Evolutionary conservation across 306 rosid species (phyloP).

Genomic region (Styphnolobium japonicum): DNA sequence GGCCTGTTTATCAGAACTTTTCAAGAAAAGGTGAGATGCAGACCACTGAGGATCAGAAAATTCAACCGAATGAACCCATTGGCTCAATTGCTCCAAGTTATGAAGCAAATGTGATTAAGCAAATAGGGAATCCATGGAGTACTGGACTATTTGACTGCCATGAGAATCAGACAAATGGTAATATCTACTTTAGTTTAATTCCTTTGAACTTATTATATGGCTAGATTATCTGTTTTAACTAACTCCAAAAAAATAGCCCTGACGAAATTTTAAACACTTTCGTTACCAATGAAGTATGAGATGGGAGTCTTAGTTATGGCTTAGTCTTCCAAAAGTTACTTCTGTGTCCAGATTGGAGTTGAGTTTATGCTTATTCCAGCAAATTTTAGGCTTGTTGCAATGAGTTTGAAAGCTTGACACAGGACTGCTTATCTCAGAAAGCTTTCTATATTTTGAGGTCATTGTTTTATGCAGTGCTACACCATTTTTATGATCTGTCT

Average conservation of each 20-base stretch:
- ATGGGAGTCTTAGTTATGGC: background rate
- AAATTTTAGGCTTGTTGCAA: background rate
- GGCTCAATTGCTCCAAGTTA: constrained; percentile 26
- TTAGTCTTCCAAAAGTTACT: background rate
- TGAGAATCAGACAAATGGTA: constrained; percentile 66
- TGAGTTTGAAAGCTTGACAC: background rate
- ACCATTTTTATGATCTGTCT: background rate
- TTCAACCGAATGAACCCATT: constrained; percentile 22
- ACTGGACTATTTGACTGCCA: constrained; percentile 66
- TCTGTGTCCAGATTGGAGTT: background rate
- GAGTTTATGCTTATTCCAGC: background rate
- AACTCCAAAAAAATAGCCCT: background rate
- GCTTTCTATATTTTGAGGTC: background rate
- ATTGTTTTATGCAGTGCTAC: background rate
- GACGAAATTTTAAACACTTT: background rate
- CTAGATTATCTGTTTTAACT: background rate
- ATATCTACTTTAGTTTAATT: background rate
- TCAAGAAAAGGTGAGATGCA: background rate
- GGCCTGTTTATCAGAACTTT: background rate
- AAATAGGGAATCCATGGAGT: constrained; percentile 54
- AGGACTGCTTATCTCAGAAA: too few relatives aligned
- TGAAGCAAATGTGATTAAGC: constrained; percentile 26
- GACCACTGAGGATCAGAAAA: constrained; percentile 16
- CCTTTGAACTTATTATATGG: background rate
- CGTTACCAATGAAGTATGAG: background rate